Percentiles rank a stretch among this genome's conserved stretches.
These are phyloP conservation scores for Fusarium sp. DNA, from an alignment of 2,329 filamentous ascomycete species.

Conservation along the genomic window DNA sequence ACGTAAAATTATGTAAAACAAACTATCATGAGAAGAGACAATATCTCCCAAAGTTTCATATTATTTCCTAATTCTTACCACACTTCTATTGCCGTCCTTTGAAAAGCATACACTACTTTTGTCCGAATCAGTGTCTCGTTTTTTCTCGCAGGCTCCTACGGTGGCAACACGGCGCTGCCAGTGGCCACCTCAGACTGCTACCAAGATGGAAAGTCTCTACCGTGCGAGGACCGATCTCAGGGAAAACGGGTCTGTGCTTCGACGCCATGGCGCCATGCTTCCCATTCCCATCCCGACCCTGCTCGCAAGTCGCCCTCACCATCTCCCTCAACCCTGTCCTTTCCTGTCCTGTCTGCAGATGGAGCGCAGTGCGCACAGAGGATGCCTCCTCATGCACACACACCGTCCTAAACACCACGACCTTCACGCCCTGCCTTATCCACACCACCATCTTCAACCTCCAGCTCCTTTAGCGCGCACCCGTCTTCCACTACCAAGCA, in stretches of 20 bases:
- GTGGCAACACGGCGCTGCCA: neutral
- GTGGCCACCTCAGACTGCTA: neutral
- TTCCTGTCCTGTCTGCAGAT: neutral
- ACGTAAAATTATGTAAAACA: neutral
- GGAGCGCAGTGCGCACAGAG: neutral
- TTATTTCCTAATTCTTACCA: neutral
- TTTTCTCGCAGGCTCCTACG: neutral
- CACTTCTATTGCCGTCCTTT: neutral
- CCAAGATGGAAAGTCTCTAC: slow-evolving; percentile 16
- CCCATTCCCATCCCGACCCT: slow-evolving; percentile 10
- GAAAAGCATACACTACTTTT: neutral
- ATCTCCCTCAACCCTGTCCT: slow-evolving; percentile 1
- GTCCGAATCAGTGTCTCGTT: neutral
- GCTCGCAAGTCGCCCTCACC: neutral
- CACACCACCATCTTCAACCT: slow-evolving; percentile 18
- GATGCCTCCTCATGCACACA: slow-evolving; percentile 1
- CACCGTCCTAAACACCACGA: slow-evolving; percentile 7
- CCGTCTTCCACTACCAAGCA: slow-evolving; percentile 2
- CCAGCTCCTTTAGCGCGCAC: neutral
- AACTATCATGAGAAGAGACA: neutral
- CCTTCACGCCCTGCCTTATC: slow-evolving; percentile 7
- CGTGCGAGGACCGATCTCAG: slow-evolving; percentile 6
- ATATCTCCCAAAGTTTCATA: neutral
- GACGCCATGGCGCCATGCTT: slow-evolving; percentile 15
- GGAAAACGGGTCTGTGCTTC: slow-evolving; percentile 8